phyloP scores from a whole-genome alignment of 345 rosid species.

The Hirschfeldia incana region DNA sequence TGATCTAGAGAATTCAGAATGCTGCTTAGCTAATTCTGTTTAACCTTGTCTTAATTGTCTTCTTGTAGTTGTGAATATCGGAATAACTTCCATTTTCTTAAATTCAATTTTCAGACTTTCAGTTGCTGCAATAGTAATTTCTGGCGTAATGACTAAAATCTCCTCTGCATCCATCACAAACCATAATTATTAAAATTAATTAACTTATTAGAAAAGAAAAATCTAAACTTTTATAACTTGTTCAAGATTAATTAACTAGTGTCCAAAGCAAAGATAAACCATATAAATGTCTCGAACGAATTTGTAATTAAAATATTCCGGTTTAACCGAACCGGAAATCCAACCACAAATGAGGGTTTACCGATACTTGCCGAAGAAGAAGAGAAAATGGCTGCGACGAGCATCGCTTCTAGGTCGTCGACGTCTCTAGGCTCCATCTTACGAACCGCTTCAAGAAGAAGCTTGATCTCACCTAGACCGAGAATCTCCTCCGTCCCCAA shows the following conservation, averaged over 20 bases:
- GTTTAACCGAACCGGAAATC: background rate
- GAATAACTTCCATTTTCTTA: background rate
- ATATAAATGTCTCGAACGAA: background rate
- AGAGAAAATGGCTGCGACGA: constrained; percentile 47
- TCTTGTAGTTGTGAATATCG: constrained; percentile 20
- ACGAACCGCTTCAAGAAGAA: constrained; percentile 36
- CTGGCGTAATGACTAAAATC: background rate
- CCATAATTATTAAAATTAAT: background rate
- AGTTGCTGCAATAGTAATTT: background rate
- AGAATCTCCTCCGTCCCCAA: constrained; percentile 32
- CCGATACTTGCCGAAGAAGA: constrained; percentile 9
- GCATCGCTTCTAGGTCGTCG: constrained; percentile 56
- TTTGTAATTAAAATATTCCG: background rate
- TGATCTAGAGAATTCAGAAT: background rate
- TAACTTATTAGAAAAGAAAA: too few species aligned
- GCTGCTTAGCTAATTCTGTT: background rate
- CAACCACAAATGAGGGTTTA: background rate
- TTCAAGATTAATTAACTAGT: background rate
- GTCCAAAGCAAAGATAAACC: background rate
- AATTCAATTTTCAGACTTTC: background rate
- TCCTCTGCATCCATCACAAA: background rate
- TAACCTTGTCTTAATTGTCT: background rate
- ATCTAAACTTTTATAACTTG: too few species aligned
- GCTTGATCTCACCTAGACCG: constrained; percentile 19
- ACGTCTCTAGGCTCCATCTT: constrained; percentile 44